phyloP scores from a whole-genome alignment of 371 early-diverging fungal genomes.

The Mucor piriformis region DNA sequence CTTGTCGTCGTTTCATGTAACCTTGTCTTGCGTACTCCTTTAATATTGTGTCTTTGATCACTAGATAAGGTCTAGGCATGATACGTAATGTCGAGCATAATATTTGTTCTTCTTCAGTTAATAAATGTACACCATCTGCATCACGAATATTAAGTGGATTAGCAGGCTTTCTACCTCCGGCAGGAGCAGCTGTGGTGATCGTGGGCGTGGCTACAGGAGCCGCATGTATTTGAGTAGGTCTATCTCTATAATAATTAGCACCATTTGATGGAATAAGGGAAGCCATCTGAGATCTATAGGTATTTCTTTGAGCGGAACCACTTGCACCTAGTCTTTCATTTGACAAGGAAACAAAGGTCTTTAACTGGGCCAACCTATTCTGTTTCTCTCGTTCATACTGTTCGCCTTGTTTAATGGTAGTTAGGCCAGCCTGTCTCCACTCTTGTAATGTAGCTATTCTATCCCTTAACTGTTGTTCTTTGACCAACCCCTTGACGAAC shows the following conservation, averaged over 20 bases:
- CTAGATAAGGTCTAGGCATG: slow-evolving; percentile 84
- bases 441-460: slow-evolving; percentile 89
- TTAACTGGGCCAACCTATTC: slow-evolving; percentile 42
- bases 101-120: slow-evolving; percentile 77
- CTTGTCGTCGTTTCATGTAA: slow-evolving; percentile 71
- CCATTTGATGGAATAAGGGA: slow-evolving; percentile 24
- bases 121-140: slow-evolving; percentile 85
- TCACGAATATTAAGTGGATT: slow-evolving; percentile 78
- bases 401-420: slow-evolving; percentile 72
- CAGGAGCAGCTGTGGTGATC: slow-evolving; percentile 29
- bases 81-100: slow-evolving; percentile 85
- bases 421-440: slow-evolving; percentile 88
- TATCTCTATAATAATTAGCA: slow-evolving; percentile 39
- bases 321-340: slow-evolving; percentile 38
- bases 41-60: slow-evolving; percentile 87
- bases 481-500: slow-evolving; percentile 80
- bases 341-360: slow-evolving; percentile 42
- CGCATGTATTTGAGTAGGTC: slow-evolving; percentile 4
- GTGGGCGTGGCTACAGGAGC: slow-evolving; percentile 22
- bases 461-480: slow-evolving; percentile 73
- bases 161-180: slow-evolving; percentile 58
- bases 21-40: slow-evolving; percentile 82
- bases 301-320: slow-evolving; percentile 22
- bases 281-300: slow-evolving; percentile 34
- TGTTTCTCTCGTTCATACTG: slow-evolving; percentile 72